phyloP scores from a whole-genome alignment of 192 early-diverging fungal genomes.

The Chytriomyces confervae region DNA sequence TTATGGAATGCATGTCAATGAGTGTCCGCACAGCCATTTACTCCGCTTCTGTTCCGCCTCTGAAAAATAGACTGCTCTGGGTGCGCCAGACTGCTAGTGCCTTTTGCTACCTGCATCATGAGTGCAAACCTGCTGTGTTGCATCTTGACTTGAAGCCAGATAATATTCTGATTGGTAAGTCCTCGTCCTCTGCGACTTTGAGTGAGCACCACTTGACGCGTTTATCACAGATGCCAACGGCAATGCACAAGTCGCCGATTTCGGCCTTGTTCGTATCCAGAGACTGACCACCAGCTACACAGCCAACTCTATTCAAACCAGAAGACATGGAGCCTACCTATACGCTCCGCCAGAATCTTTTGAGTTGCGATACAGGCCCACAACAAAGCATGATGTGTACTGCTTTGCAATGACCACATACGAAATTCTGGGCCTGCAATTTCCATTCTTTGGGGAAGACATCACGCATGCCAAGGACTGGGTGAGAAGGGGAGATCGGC shows the following conservation, averaged over 20 bases:
- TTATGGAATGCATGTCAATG: not conserved
- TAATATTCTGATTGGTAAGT: not conserved
- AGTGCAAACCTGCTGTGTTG: not conserved
- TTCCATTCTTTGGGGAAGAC: constrained; percentile 1
- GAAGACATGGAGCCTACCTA: not conserved
- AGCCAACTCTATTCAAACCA: too few relatives aligned
- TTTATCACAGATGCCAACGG: too few relatives aligned
- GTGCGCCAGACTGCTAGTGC: not conserved
- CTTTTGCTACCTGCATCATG: not conserved
- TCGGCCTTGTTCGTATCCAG: too few relatives aligned
- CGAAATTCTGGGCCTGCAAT: not conserved
- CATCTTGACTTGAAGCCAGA: not conserved
- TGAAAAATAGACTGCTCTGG: not conserved
- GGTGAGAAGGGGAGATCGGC: not conserved
- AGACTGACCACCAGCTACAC: too few relatives aligned
- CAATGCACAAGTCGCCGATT: too few relatives aligned
- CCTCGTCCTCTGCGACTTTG: not conserved
- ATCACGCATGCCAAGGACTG: not conserved
- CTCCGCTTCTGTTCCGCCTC: not conserved
- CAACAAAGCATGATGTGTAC: constrained; percentile 4
- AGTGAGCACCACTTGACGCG: not conserved
- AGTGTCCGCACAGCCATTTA: not conserved
- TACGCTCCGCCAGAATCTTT: constrained; percentile 18
- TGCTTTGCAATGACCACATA: not conserved
- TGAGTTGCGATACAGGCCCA: constrained; percentile 1